Evolutionary conservation across 352 stramenopile genomes (phyloP), one percentile per base, ranked within the genome.

Genomic region (Phytophthora fragariae): DNA sequence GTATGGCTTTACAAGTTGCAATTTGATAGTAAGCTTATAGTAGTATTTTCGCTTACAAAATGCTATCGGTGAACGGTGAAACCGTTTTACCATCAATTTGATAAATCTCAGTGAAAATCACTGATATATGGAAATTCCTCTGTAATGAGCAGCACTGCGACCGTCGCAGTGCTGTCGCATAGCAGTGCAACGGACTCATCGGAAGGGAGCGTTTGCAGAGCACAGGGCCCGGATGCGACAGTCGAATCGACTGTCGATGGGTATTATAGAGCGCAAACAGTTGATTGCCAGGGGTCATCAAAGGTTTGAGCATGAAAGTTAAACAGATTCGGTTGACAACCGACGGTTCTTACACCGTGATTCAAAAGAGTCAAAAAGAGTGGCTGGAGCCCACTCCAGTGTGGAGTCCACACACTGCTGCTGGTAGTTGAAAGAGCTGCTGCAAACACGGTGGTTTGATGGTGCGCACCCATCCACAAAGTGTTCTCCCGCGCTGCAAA

Each of bases 391-490:
- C 9, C 21, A 57, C 21, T 56, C 21, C 12, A 15, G 8, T 35
- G 19, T 33, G 37, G 31, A n/a, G 9, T 56, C 21, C 50, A 41
- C 35, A 12, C 35, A 41, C 9, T 12, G 35, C 35, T 41, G 9
- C 24, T 27, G 24, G 24, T 1, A 27, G 24, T 31, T 5, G 54
- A 17, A 46, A 9, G 7, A 31, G 27, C 29, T 33, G 17, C 29
- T 24, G 29, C n/a, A 69, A 63, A 57, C 62, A 62, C 46, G 33
- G 24, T 61, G 65, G 57, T 50, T 56, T 60, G 57, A 66, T 70
- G 19, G 24, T 39, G 33, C 15, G 41, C 56, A 59, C 65, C 17
- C 56, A 71, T 71, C 64, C 47, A 37, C 65, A 8, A 39, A 1
- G 17, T n/a, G 29, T 65, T 71, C 65, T 60, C 39, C 39, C 56